Conservation (phyloP, 768 basidiomycete genomes). For the Serpula lacrymans region DNA sequence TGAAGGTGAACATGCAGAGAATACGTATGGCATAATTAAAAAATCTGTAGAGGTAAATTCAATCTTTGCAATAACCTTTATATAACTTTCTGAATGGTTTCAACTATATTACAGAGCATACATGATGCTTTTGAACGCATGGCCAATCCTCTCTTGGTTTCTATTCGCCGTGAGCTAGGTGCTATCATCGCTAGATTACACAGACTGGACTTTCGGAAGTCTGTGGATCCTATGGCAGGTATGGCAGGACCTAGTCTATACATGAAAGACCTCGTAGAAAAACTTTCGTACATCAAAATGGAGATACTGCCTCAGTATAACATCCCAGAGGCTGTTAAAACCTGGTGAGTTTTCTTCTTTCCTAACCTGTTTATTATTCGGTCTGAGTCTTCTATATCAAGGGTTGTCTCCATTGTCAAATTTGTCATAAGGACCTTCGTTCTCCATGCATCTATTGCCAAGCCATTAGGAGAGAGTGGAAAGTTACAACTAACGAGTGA, state of each 20-base stretch:
- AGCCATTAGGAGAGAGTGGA: conserved; percentile 87
- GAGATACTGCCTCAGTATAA: conserved; percentile 68
- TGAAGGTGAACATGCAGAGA: conserved; percentile 61
- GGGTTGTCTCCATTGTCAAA: conserved; percentile 66
- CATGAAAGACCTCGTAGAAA: conserved; percentile 90
- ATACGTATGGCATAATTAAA: conserved; percentile 51
- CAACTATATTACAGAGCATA: conserved; percentile 52
- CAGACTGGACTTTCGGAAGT: conserved; percentile 75
- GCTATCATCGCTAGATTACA: conserved; percentile 82
- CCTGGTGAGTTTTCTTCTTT: too few species aligned
- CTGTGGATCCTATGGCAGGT: conserved; percentile 60
- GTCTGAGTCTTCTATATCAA: too few species aligned
- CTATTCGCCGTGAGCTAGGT: conserved; percentile 78
- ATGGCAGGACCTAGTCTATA: conserved; percentile 69
- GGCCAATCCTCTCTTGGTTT: conserved; percentile 56
- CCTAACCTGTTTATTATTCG: too few species aligned
- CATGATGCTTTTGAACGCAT: conserved; percentile 50
- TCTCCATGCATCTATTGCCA: conserved; percentile 89
- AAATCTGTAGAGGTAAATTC: conserved; percentile 56
- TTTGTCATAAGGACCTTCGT: conserved; percentile 86
- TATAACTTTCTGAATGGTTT: too few species aligned
- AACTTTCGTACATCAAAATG: conserved; percentile 74
- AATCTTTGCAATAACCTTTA: background rate
- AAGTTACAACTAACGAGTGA: conserved; percentile 94
- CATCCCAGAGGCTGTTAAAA: conserved; percentile 65